Conservation (phyloP, 331 rosid genomes). For the Dryas integrifolia region DNA sequence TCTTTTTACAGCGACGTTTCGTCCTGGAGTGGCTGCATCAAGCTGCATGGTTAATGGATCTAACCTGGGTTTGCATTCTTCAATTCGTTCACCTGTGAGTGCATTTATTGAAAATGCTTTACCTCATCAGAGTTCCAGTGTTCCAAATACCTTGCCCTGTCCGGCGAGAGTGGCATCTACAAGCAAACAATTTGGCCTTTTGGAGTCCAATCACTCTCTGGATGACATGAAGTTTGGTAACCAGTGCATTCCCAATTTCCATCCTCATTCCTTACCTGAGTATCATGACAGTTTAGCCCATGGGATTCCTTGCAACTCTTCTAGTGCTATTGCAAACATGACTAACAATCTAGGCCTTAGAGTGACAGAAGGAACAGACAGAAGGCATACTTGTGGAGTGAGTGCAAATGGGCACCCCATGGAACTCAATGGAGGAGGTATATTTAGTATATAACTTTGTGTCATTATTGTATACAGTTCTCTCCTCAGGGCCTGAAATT, state of each 20-base stretch:
- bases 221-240: conserved; percentile 49
- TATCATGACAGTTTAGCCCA: conserved; percentile 54
- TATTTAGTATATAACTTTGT: neutral
- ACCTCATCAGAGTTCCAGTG: conserved; percentile 46
- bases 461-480: neutral
- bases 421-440: conserved; percentile 67
- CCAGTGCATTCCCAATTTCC: conserved; percentile 50
- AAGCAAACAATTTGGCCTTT: conserved; percentile 39
- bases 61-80: conserved; percentile 52
- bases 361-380: conserved; percentile 44
- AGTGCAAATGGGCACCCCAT: conserved; percentile 49
- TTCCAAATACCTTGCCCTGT: conserved; percentile 38
- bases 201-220: conserved; percentile 43
- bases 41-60: conserved; percentile 52
- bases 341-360: conserved; percentile 46
- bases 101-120: conserved; percentile 48
- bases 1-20: conserved; percentile 36
- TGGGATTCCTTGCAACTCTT: conserved; percentile 48
- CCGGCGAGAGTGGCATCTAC: conserved; percentile 48
- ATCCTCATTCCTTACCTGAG: conserved; percentile 78
- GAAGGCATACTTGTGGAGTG: conserved; percentile 51
- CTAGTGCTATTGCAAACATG: conserved; percentile 41
- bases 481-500: neutral
- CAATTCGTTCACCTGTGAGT: conserved; percentile 39
- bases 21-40: conserved; percentile 51